Conservation (phyloP, 73 alveolate genomes). For the Paramecium caudatum region DNA sequence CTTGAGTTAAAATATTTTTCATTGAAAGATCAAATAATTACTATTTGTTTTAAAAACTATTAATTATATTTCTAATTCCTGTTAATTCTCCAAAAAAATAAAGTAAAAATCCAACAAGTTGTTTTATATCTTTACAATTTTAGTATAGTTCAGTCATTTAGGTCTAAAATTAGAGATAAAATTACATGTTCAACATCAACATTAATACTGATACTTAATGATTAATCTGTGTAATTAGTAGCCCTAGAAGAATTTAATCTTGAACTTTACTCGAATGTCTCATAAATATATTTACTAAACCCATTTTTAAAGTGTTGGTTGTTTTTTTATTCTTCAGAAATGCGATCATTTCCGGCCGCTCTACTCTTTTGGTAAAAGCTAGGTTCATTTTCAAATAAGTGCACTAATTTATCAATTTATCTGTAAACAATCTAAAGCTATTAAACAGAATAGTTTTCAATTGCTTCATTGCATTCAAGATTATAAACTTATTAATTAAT, state of each 20-base stretch:
- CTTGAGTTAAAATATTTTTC: background rate
- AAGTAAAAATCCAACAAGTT: background rate
- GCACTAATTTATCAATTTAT: conserved; percentile 2
- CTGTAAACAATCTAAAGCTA: background rate
- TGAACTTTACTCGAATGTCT: conserved; percentile 22
- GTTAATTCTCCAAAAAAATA: conserved; percentile 25
- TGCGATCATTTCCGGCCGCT: background rate
- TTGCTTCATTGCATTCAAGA: background rate
- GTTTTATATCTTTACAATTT: background rate
- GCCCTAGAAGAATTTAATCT: conserved; percentile 1
- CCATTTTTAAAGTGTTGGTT: conserved; percentile 20
- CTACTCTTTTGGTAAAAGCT: background rate
- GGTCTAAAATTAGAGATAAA: background rate
- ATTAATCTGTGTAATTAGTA: background rate
- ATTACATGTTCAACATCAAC: conserved; percentile 27
- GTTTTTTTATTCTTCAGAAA: background rate
- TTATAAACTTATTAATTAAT: conserved; percentile 23
- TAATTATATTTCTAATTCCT: conserved; percentile 15
- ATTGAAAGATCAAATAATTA: background rate
- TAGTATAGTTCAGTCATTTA: background rate
- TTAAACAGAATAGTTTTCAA: background rate
- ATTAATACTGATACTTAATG: conserved; percentile 21
- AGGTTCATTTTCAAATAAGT: conserved; percentile 34
- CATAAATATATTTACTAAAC: conserved; percentile 19
- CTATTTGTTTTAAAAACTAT: background rate